These are phyloP conservation scores for Emergomyces pasteurianus DNA, from an alignment of 2,329 filamentous ascomycete genomes.

Conservation along the genomic window DNA sequence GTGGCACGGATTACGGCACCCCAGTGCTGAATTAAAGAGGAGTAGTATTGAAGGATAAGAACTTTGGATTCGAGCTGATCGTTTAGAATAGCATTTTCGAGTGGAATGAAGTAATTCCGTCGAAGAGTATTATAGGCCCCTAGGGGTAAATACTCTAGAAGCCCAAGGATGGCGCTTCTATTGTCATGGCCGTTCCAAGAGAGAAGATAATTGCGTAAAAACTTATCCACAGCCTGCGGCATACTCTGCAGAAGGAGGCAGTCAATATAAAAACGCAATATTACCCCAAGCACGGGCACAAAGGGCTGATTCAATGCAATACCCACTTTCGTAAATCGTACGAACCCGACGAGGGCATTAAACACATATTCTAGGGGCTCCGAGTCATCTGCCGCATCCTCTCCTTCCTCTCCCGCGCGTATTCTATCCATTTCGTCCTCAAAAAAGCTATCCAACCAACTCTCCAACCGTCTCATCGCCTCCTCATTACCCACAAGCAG, in stretches of 20 bases:
- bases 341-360: slow-evolving; percentile 23
- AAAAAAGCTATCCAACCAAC: slow-evolving; percentile 30
- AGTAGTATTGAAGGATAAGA: slow-evolving; percentile 56
- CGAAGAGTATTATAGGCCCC: slow-evolving; percentile 24
- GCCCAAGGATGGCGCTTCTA: slow-evolving; percentile 28
- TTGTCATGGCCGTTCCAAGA: slow-evolving; percentile 52
- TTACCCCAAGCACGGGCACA: not conserved
- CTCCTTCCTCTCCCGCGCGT: slow-evolving; percentile 30
- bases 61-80: slow-evolving; percentile 40
- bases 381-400: slow-evolving; percentile 21
- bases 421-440: slow-evolving; percentile 25
- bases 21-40: slow-evolving; percentile 49
- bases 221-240: slow-evolving; percentile 21
- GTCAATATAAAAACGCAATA: not conserved
- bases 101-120: slow-evolving; percentile 23
- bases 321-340: slow-evolving; percentile 27
- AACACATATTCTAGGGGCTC: slow-evolving; percentile 27
- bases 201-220: slow-evolving; percentile 40
- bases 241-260: slow-evolving; percentile 18
- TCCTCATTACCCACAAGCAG: slow-evolving; percentile 50
- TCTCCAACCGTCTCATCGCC: slow-evolving; percentile 29
- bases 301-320: not conserved
- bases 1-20: slow-evolving; percentile 23
- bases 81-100: slow-evolving; percentile 31
- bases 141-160: slow-evolving; percentile 24